phyloP scores from a whole-genome alignment of 2,329 filamentous ascomycete genomes.

The Rhinocladiella similis region DNA sequence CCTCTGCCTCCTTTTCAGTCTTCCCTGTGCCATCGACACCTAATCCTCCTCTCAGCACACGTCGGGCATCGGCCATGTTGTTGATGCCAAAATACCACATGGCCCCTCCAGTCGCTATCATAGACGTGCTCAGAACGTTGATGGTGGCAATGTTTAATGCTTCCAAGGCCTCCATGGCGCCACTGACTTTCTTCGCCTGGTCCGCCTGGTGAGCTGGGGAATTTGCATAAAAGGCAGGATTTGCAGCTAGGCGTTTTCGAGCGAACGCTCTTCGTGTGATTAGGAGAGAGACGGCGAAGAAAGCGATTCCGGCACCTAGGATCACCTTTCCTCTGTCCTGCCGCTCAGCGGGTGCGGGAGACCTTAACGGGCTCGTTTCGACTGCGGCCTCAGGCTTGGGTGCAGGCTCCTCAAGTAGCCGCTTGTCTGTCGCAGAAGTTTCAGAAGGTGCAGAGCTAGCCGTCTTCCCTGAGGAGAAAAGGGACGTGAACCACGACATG shows the following conservation, averaged over 20 bases:
- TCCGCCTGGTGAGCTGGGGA: constrained; percentile 43
- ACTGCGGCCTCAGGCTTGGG: neutral
- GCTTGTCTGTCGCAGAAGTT: constrained; percentile 11
- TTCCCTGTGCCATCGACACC: constrained; percentile 59
- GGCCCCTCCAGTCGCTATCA: constrained; percentile 72
- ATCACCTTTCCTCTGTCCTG: constrained; percentile 59
- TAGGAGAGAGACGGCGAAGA: constrained; percentile 70
- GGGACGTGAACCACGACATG: constrained; percentile 30
- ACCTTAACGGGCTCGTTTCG: constrained; percentile 6
- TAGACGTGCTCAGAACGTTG: constrained; percentile 74
- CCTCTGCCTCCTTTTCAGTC: constrained; percentile 49
- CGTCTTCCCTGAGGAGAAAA: constrained; percentile 19
- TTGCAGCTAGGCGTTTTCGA: constrained; percentile 60
- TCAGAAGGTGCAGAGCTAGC: constrained; percentile 3
- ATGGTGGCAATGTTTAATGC: constrained; percentile 84
- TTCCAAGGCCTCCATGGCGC: constrained; percentile 72
- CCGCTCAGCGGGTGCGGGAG: constrained; percentile 14
- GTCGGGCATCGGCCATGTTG: constrained; percentile 64
- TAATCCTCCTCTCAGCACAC: constrained; percentile 59
- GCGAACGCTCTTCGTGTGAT: constrained; percentile 71
- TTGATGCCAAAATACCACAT: constrained; percentile 78
- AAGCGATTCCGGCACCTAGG: constrained; percentile 72
- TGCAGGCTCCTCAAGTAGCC: constrained; percentile 21
- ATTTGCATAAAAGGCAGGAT: constrained; percentile 70
- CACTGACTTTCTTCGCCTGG: constrained; percentile 52